phyloP scores from a whole-genome alignment of 257 asterid genomes.

The Nicotiana noctiflora region DNA sequence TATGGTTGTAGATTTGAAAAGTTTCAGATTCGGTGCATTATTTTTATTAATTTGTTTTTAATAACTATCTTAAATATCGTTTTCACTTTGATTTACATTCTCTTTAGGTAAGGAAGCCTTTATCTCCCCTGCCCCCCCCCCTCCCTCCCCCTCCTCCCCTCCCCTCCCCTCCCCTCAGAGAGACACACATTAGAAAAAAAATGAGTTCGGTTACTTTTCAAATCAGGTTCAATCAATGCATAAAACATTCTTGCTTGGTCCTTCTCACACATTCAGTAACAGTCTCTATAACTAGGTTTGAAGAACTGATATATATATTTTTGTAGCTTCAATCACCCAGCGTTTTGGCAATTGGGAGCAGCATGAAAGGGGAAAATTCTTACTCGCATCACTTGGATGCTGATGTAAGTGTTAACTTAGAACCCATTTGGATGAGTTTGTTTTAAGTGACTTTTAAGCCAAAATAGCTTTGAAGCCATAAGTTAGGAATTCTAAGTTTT shows the following conservation, averaged over 20 bases:
- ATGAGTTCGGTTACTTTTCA: background rate
- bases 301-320: conserved; percentile 11
- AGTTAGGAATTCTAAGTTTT: too few relatives aligned
- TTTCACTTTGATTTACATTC: background rate
- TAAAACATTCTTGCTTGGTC: background rate
- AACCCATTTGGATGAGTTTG: too few relatives aligned
- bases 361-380: conserved; percentile 95
- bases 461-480: too few relatives aligned
- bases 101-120: background rate
- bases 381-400: conserved; percentile 93
- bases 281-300: background rate
- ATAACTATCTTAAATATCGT: background rate
- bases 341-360: conserved; percentile 95
- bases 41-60: background rate
- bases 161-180: too few relatives aligned
- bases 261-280: background rate
- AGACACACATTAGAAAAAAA: too few relatives aligned
- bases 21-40: background rate
- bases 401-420: conserved; percentile 60
- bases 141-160: too few relatives aligned
- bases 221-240: background rate
- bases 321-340: conserved; percentile 91
- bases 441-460: too few relatives aligned
- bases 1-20: background rate
- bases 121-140: background rate